Evolutionary conservation across 148 eudicot species (phyloP).

Genomic region (Silene conica): DNA sequence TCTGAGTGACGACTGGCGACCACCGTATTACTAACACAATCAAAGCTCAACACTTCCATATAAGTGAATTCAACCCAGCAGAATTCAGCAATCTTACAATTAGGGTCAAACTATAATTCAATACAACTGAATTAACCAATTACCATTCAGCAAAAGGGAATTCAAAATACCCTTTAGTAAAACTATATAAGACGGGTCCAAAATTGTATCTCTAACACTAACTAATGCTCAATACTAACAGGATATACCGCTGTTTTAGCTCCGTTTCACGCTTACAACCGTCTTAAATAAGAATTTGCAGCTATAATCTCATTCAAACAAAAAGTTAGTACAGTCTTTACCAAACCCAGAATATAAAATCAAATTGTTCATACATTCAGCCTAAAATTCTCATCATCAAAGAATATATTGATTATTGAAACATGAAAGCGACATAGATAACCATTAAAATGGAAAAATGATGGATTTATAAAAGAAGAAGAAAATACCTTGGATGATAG

Average conservation of each 20-base stretch:
- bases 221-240: background rate
- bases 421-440: no score
- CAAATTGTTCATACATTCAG: background rate
- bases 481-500: slow-evolving; percentile 63
- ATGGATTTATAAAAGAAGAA: background rate
- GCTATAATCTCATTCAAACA: background rate
- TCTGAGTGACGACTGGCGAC: no score
- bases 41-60: background rate
- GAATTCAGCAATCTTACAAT: background rate
- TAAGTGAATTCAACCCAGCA: background rate
- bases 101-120: background rate
- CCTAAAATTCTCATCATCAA: background rate
- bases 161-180: background rate
- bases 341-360: background rate
- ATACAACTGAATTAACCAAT: background rate
- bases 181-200: background rate
- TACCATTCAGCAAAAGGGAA: slow-evolving; percentile 7
- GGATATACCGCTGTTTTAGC: no score
- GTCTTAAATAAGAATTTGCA: no score
- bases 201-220: no score
- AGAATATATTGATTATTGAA: no score
- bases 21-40: background rate
- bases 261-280: no score
- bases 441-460: background rate
- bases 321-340: background rate